Conservation (phyloP, 2,329 filamentous ascomycete genomes). For the Nannizzia gypsea region DNA sequence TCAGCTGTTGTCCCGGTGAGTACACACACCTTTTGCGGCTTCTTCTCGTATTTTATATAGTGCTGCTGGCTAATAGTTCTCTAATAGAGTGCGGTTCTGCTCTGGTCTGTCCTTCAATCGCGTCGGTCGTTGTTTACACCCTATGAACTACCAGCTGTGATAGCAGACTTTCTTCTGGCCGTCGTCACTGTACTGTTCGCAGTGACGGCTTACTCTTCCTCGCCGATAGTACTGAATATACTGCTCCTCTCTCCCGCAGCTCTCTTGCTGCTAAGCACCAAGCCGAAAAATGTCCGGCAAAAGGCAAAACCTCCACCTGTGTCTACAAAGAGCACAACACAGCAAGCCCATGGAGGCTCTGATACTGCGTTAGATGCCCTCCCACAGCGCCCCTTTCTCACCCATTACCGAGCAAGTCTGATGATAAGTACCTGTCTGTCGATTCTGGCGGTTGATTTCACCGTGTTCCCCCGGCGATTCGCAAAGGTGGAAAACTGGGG, state of each 20-base stretch:
- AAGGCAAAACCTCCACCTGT: conserved; percentile 26
- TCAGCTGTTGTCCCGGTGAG: conserved; percentile 74
- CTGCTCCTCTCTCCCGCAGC: conserved; percentile 62
- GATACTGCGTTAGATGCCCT: conserved; percentile 39
- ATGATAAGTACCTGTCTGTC: conserved; percentile 79
- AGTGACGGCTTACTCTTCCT: conserved; percentile 69
- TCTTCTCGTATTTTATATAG: not conserved
- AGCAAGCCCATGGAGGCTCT: conserved; percentile 12
- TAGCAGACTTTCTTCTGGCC: conserved; percentile 80
- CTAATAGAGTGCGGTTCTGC: conserved; percentile 59
- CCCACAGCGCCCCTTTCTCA: conserved; percentile 82
- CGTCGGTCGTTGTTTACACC: conserved; percentile 73
- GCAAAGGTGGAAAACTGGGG: conserved; percentile 99
- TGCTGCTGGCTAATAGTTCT: conserved; percentile 6
- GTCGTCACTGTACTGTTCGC: conserved; percentile 71
- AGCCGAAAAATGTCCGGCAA: conserved; percentile 19
- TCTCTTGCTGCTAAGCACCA: conserved; percentile 44
- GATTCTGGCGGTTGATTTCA: conserved; percentile 95
- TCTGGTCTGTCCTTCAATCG: conserved; percentile 82
- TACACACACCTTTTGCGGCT: conserved; percentile 14
- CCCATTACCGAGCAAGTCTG: conserved; percentile 82
- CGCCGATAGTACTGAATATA: conserved; percentile 60
- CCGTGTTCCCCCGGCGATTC: conserved; percentile 81
- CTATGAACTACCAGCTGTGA: conserved; percentile 54
- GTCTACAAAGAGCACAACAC: conserved; percentile 13